Evolutionary conservation across 768 basidiomycete genomes (phyloP).

Genomic region (Tricholoma furcatifolium): DNA sequence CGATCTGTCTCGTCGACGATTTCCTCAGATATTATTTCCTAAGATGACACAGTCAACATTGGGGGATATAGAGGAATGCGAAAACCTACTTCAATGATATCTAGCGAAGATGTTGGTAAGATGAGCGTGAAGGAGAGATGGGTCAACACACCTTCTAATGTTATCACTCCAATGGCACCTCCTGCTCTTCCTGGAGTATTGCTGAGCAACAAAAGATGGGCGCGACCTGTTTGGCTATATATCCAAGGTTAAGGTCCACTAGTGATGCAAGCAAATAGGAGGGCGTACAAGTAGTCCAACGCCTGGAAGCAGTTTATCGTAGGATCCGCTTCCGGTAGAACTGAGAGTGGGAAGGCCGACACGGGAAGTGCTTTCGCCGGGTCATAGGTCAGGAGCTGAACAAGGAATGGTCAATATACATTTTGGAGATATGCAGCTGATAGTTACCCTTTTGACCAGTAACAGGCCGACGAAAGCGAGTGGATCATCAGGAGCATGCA

Average conservation of each 20-base stretch:
- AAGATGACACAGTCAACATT: not conserved
- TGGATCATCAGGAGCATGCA: slow-evolving; percentile 72
- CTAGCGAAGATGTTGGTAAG: slow-evolving; percentile 30
- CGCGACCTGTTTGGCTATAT: slow-evolving; percentile 85
- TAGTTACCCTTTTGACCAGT: slow-evolving; percentile 74
- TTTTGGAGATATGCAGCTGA: not conserved
- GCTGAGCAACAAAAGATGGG: slow-evolving; percentile 87
- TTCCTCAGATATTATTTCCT: slow-evolving; percentile 94
- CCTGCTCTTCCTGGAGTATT: slow-evolving; percentile 78
- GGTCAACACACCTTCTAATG: slow-evolving; percentile 63
- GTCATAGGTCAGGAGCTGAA: slow-evolving; percentile 84
- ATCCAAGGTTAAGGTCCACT: not conserved
- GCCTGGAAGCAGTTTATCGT: slow-evolving; percentile 94
- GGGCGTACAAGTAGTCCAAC: slow-evolving; percentile 80
- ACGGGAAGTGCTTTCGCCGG: slow-evolving; percentile 77
- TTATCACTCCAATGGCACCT: slow-evolving; percentile 90
- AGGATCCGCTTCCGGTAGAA: slow-evolving; percentile 87
- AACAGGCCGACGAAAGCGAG: slow-evolving; percentile 78
- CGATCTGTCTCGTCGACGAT: slow-evolving; percentile 95
- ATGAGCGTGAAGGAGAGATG: too few relatives aligned
- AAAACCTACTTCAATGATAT: slow-evolving; percentile 66
- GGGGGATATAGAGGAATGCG: not conserved
- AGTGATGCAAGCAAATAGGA: not conserved
- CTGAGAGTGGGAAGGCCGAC: slow-evolving; percentile 71
- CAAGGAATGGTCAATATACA: not conserved